These are phyloP conservation scores for Fomitopsis pinicola DNA, from an alignment of 1,284 basidiomycete species.

Conservation along the genomic window DNA sequence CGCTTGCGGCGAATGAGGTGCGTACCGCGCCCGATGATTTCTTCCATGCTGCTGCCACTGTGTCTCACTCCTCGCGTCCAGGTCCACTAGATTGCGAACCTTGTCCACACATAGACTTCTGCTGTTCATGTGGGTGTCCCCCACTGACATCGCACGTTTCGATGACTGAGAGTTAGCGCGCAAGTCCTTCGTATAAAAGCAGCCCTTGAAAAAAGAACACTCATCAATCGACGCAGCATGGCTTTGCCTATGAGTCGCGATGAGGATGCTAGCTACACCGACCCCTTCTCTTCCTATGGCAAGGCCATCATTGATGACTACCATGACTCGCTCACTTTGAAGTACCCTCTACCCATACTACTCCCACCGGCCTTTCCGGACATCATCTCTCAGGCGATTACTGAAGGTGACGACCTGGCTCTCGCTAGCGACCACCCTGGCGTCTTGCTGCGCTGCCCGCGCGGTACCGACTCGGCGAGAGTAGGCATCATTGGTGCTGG, in stretches of 20 bases:
- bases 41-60: neutral
- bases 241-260: neutral
- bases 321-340: neutral
- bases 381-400: neutral
- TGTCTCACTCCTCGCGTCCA: neutral
- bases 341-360: neutral
- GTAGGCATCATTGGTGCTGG: slow-evolving; percentile 25
- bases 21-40: neutral
- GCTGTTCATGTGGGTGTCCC: too few species aligned
- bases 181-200: too few species aligned
- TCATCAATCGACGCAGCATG: neutral
- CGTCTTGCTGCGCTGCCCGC: neutral
- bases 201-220: neutral
- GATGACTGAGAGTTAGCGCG: too few species aligned
- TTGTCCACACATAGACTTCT: too few species aligned
- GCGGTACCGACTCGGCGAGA: neutral
- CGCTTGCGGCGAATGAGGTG: neutral
- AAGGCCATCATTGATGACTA: neutral
- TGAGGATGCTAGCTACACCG: neutral
- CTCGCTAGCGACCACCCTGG: neutral
- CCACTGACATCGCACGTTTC: too few species aligned
- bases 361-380: neutral
- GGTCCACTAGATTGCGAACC: too few species aligned
- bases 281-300: neutral
- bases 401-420: neutral